Conservation (phyloP, 106 monocot species). For the Allium cepa region DNA sequence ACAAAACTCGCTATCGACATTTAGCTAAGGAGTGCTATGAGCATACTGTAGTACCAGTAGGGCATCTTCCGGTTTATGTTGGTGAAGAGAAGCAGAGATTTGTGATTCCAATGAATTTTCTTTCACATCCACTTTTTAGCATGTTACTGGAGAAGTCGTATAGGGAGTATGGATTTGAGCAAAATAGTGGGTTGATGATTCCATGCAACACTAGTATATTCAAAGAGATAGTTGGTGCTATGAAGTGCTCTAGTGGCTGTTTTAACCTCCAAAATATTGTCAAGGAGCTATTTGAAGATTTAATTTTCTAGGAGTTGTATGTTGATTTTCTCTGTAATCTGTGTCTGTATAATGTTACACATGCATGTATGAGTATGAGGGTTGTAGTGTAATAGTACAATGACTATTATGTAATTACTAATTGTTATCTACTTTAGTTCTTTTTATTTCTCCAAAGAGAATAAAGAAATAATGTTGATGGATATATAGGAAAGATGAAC, state of each 20-base stretch:
- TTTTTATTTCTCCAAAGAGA: too few relatives aligned
- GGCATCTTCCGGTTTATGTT: conserved; percentile 24
- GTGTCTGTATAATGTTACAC: too few relatives aligned
- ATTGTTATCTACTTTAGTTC: too few relatives aligned
- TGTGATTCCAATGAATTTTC: conserved; percentile 14
- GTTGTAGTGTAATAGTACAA: too few relatives aligned
- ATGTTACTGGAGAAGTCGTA: conserved; percentile 21
- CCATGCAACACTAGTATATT: conserved; percentile 20
- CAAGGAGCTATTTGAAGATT: conserved; percentile 8
- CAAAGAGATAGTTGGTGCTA: conserved; percentile 12
- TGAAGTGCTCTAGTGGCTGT: conserved; percentile 13
- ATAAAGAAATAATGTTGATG: too few relatives aligned
- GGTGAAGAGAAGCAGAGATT: conserved; percentile 24
- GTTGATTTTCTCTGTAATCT: too few relatives aligned
- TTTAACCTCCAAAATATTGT: conserved; percentile 17
- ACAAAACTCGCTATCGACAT: neutral
- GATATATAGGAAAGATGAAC: too few relatives aligned
- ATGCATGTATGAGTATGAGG: too few relatives aligned
- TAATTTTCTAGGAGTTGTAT: too few relatives aligned
- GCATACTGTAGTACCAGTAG: neutral
- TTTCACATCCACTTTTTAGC: conserved; percentile 22
- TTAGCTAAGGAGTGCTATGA: neutral
- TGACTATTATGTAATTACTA: too few relatives aligned
- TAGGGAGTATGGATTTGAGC: conserved; percentile 18
- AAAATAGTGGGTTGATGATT: conserved; percentile 11